These are phyloP conservation scores for Cladophialophora yegresii DNA, from an alignment of 2,329 filamentous ascomycete genomes.

Conservation along the genomic window DNA sequence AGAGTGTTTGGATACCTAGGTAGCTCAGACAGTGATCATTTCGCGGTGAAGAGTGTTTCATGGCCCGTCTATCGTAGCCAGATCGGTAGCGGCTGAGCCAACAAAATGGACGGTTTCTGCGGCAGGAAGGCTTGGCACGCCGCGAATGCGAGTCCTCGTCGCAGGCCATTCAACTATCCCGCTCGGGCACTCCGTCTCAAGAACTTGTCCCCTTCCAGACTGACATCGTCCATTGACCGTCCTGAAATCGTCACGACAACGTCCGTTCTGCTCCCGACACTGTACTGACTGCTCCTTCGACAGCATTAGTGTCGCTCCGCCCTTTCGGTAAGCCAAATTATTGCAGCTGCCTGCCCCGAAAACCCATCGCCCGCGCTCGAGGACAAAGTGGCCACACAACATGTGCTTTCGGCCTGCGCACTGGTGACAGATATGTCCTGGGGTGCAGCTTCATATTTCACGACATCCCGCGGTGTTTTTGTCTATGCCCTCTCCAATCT, in stretches of 20 bases:
- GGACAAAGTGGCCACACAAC: conserved; percentile 38
- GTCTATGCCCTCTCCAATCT: not conserved
- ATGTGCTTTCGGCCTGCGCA: conserved; percentile 22
- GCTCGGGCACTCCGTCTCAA: conserved; percentile 20
- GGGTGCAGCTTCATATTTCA: conserved; percentile 16
- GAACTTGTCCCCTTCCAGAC: conserved; percentile 26
- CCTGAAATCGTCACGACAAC: conserved; percentile 23
- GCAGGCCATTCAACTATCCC: conserved; percentile 6
- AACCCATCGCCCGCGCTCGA: conserved; percentile 22
- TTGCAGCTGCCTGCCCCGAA: conserved; percentile 31
- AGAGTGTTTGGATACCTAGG: not conserved
- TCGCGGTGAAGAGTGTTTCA: not conserved
- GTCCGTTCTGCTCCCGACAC: conserved; percentile 24
- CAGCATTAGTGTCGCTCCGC: conserved; percentile 25
- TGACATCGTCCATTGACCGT: conserved; percentile 23
- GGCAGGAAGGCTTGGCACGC: conserved; percentile 3
- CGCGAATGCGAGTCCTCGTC: conserved; percentile 6
- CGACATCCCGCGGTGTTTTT: conserved; percentile 9
- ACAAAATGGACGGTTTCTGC: conserved; percentile 1
- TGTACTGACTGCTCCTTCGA: conserved; percentile 25
- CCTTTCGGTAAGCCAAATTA: conserved; percentile 33
- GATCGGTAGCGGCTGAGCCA: not conserved
- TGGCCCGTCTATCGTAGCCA: too few species aligned
- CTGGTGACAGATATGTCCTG: conserved; percentile 20
- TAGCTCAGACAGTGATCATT: not conserved